Base-by-base conservation (phyloP, 2,329 filamentous ascomycete genomes). In the Penicillium sp. region DNA sequence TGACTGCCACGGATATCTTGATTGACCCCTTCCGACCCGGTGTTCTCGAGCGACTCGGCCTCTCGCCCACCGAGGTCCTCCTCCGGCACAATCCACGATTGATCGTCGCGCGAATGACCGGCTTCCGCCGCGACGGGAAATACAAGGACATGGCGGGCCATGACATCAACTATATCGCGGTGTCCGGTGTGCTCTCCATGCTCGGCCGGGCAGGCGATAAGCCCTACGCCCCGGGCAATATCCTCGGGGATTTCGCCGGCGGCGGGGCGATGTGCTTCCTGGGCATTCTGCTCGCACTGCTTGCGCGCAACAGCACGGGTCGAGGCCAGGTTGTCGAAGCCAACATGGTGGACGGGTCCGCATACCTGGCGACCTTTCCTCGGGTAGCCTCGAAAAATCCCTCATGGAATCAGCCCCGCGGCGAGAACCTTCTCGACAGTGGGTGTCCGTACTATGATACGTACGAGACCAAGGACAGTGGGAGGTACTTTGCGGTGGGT, bases 151-250 rank as follows among this genome's bases (percentile, higher is more conserved):
- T 95, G 90, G 90, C 90, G 0, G 90, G 90, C 39, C 90, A 96
- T 65, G 90, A 96, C 66, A 95, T 96, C 67, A 96, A 97, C 65
- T 97, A 97, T 69, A 84, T 97, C 37, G 88, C 90, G 42, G 88
- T 95, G 0, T 86, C 85, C 0, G 91, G 91, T 0, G 84, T 86
- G 1, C 71, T 97, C 27, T 78, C 79, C 0, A 75, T 95, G 69
- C 79, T 97, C 3, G 91, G 91, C 1, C 76, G 86, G 0, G 73
- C 74, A 27, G 78, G 76, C 12, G 80, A 84, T 62, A 83, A 81
- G 55, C 91, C 91, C 1, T 83, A 85, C 52, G 79, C 90, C 13
- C 93, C 93, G 0, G 81, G 76, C 5, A 97, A 97, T 62, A 77
- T 97, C 13, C 72, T 97, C 1, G 91, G 83, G 0, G 91, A 97